A percentile compares a stretch with the other conserved stretches of the same genome.
Evolutionary conservation across 352 stramenopile species (phyloP).

Genomic region (Phytophthora meadii): DNA sequence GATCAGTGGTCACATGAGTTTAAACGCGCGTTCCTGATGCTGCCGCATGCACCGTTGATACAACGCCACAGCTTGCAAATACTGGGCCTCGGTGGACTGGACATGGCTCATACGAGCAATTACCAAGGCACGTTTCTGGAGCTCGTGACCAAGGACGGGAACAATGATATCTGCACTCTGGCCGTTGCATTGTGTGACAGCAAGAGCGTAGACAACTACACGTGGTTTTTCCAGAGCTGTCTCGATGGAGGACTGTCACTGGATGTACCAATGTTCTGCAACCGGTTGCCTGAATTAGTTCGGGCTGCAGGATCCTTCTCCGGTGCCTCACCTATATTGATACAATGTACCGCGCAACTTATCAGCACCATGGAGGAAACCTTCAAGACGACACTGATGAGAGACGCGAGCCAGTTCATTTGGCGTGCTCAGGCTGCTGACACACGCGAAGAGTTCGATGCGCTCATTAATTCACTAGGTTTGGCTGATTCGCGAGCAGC

Average conservation of each 20-base stretch:
- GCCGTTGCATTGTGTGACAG: constrained; percentile 48
- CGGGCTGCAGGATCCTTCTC: constrained; percentile 38
- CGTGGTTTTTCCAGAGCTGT: constrained; percentile 53
- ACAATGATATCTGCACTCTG: constrained; percentile 43
- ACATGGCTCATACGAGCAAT: constrained; percentile 49
- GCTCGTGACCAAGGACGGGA: constrained; percentile 49
- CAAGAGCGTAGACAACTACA: constrained; percentile 41
- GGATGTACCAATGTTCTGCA: constrained; percentile 46
- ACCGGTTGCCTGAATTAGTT: constrained; percentile 37
- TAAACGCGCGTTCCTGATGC: constrained; percentile 53
- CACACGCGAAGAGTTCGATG: constrained; percentile 39
- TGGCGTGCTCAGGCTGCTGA: constrained; percentile 42
- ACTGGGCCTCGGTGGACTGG: constrained; percentile 38
- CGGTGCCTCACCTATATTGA: constrained; percentile 39
- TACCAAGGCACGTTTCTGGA: constrained; percentile 45
- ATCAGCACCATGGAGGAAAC: constrained; percentile 37
- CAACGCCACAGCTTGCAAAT: constrained; percentile 39
- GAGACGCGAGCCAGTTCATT: constrained; percentile 31
- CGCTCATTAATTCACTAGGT: constrained; percentile 25
- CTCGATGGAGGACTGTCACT: constrained; percentile 35
- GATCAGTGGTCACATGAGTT: constrained; percentile 44
- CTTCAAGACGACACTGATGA: constrained; percentile 36
- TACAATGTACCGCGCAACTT: constrained; percentile 49
- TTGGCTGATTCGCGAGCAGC: constrained; percentile 25
- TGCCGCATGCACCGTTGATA: constrained; percentile 43